phyloP scores from a whole-genome alignment of 306 rosid genomes.

The Cucurbita maxima region DNA sequence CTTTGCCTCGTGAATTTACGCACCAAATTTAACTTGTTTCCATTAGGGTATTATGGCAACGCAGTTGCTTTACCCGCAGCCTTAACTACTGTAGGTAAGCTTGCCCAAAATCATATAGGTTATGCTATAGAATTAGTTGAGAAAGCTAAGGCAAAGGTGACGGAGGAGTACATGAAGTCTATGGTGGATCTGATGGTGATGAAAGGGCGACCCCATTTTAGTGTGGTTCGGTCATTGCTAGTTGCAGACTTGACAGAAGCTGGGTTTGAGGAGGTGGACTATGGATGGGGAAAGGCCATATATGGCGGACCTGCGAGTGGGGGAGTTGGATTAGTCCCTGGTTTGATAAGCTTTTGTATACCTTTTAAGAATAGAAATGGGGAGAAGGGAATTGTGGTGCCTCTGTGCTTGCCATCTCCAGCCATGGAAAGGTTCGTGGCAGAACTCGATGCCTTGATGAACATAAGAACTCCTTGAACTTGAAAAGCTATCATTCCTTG shows the following conservation, averaged over 20 bases:
- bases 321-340: constrained; percentile 1
- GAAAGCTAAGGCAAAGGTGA: constrained; percentile 10
- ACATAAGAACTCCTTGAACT: no score
- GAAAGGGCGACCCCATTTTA: constrained; percentile 12
- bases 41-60: constrained; percentile 21
- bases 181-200: constrained; percentile 26
- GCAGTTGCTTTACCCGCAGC: constrained; percentile 4
- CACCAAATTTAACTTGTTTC: constrained; percentile 10
- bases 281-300: constrained; percentile 42
- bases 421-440: constrained; percentile 30
- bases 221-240: background rate
- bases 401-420: constrained; percentile 22
- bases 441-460: constrained; percentile 4
- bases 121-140: constrained; percentile 16
- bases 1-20: background rate
- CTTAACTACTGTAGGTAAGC: background rate
- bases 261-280: constrained; percentile 28
- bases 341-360: constrained; percentile 17
- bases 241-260: constrained; percentile 36
- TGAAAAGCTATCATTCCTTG: no score
- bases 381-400: constrained; percentile 28
- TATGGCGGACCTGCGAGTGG: constrained; percentile 38
- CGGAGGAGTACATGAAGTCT: constrained; percentile 33
- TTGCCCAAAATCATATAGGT: background rate
- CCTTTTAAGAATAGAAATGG: constrained; percentile 16